Base-by-base conservation (phyloP, 78 protist genomes). In the Speleostelium caveatum region DNA sequence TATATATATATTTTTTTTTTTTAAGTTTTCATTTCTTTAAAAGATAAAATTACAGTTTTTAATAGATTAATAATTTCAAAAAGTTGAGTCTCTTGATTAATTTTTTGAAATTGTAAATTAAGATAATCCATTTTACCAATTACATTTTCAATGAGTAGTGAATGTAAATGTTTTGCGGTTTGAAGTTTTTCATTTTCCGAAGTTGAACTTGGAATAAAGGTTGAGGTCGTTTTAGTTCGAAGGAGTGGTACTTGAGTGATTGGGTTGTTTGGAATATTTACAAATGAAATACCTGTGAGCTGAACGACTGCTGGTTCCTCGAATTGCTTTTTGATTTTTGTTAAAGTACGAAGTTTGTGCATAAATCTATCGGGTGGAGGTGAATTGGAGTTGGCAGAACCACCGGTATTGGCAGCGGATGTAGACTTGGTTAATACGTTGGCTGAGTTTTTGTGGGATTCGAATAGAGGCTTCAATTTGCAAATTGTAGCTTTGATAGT, bases 21-120 rank as follows among this genome's bases (percentile, higher is more conserved):
- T 51, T 36, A 33, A 24, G 14, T 16, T 72, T 72, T 72, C 19
- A 72, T 53, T 12, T 72, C 78, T 53, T 72, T 72, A 53, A 72
- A 72, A 3, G 24, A 33, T 32, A 56, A 24, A 8, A 72, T 72
- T 2, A 72, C 63, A 51, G 22, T 24, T 72, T 72, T 72, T 72
- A 72, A 72, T 22, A 72, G 16, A 72, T 72, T 56, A 32, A 53
- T 72, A 53, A 72, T 72, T 72, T 72, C 78, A 22, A 51, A 72
- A 51, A 72, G 51, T 21, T 72, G 53, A 53, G 36, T 32, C 28
- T 72, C 78, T 45, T 51, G 60, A 8, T 72, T 58, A 21, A 72
- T 33, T 30, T 51, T 30, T 21, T 51, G 28, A 33, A 51, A 72
- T 4, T 33, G 30, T 17, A 51, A 21, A 36, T 72, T 63, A 32